Evolutionary conservation across 495 filamentous ascomycete genomes (phyloP), one percentile per base, ranked within the genome.

Genomic region (Trichocladium uniseriatum): DNA sequence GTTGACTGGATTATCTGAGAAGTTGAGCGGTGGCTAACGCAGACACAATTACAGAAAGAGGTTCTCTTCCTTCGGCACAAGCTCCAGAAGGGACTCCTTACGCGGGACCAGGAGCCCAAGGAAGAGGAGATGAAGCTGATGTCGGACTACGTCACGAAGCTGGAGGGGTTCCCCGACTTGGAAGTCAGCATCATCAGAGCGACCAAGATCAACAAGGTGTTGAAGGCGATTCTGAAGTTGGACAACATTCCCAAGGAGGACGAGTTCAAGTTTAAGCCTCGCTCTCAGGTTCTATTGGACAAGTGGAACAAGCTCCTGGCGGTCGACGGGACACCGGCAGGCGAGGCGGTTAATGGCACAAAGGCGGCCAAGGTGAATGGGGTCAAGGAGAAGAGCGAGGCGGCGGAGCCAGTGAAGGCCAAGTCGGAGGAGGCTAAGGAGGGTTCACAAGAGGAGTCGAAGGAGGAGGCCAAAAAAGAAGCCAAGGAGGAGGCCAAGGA

Each of bases 161-260:
- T 96, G 5, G 90, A 96, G 63, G 78, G 68, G 3, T 81, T 84
- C 58, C 69, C 77, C 1, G 86, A 94, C 45, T 77, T 95, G 18
- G 90, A 95, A 54, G 86, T 85, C 13, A 79, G 78, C 54, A 91
- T 94, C 54, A 94, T 96, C 56, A 76, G 81, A 42, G 68, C 64
- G 5, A 95, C 89, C 29, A 94, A 94, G 73, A 94, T 95, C 66
- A 86, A 94, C 76, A 95, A 95, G 69, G 89, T 96, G 8, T 74
- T 95, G 39, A 90, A 88, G 69, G 87, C 80, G 35, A 91, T 96
- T 59, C 72, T 94, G 55, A 94, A 92, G 70, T 73, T 95, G 2
- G 66, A 75, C 15, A 72, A 75, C 4, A 94, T 95, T 52, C 89
- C 89, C 5, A 82, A 80, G 35, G 89, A 96, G 44, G 84, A 88